phyloP scores from a whole-genome alignment of 2,329 filamentous ascomycete species.

The Paecilomyces dactylethromorphus region DNA sequence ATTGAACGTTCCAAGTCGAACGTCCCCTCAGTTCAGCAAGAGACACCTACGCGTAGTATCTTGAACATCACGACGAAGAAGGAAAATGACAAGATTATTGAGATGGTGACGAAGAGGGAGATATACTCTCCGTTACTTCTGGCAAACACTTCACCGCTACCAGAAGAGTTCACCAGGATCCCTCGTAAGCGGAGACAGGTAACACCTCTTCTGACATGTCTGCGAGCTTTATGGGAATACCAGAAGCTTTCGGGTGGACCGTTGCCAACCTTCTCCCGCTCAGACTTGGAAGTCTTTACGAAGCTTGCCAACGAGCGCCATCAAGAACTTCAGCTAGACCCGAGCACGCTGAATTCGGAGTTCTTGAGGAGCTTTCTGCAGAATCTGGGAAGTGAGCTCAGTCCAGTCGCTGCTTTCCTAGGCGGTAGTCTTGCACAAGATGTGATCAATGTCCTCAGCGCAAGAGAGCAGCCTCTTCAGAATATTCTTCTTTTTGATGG shows the following conservation, averaged over 20 bases:
- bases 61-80: constrained; percentile 64
- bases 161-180: constrained; percentile 62
- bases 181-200: constrained; percentile 66
- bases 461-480: constrained; percentile 89
- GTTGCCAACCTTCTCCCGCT: constrained; percentile 49
- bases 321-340: constrained; percentile 63
- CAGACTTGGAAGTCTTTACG: constrained; percentile 72
- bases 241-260: constrained; percentile 52
- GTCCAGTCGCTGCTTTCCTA: constrained; percentile 80
- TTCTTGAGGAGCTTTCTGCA: constrained; percentile 80
- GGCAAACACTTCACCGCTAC: constrained; percentile 71
- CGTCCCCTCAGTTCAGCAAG: constrained; percentile 54
- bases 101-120: constrained; percentile 88
- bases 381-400: constrained; percentile 76
- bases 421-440: constrained; percentile 91
- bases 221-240: constrained; percentile 88
- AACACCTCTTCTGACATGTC: constrained; percentile 75
- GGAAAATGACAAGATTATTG: constrained; percentile 65
- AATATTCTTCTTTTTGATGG: constrained; percentile 92
- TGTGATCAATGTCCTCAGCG: constrained; percentile 90
- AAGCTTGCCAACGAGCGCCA: constrained; percentile 71
- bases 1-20: constrained; percentile 82
- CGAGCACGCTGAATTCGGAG: constrained; percentile 60
- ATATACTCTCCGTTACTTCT: constrained; percentile 81
- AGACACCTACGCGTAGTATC: constrained; percentile 73